phyloP scores from a whole-genome alignment of 1,284 basidiomycete species.

The Mycena citricolor region DNA sequence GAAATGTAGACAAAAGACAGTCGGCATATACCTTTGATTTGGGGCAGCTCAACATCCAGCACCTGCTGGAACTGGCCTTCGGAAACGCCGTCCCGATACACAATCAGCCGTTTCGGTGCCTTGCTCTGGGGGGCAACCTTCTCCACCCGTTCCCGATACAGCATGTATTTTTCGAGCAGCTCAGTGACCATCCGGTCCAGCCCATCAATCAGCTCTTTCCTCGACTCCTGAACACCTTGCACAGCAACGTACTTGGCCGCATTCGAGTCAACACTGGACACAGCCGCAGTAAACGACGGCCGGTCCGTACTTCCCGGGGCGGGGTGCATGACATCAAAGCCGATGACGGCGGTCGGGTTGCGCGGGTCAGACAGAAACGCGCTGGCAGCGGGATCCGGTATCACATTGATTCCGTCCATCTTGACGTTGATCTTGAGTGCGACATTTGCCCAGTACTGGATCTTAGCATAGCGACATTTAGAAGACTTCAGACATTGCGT shows the following conservation, averaged over 20 bases:
- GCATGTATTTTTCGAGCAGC: constrained; percentile 40
- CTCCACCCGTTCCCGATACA: constrained; percentile 32
- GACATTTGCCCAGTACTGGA: constrained; percentile 53
- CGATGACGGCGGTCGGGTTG: constrained; percentile 55
- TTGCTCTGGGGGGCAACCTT: constrained; percentile 33
- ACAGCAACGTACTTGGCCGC: constrained; percentile 55
- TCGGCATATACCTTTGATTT: constrained; percentile 39
- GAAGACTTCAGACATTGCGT: constrained; percentile 46
- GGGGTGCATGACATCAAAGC: constrained; percentile 30
- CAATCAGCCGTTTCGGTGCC: constrained; percentile 51
- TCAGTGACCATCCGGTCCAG: constrained; percentile 48
- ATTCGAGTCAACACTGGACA: constrained; percentile 56
- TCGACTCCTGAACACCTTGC: constrained; percentile 48
- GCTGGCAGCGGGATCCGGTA: constrained; percentile 43
- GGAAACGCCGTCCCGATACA: constrained; percentile 66
- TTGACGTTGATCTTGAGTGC: constrained; percentile 55
- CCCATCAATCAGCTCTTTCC: constrained; percentile 57
- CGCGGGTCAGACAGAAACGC: constrained; percentile 40
- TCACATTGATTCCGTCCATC: constrained; percentile 48
- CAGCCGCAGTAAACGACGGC: constrained; percentile 60
- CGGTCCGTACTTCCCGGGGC: constrained; percentile 47
- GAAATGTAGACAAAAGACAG: constrained; percentile 1
- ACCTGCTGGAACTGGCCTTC: constrained; percentile 66
- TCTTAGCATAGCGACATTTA: constrained; percentile 42
- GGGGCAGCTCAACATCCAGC: constrained; percentile 48